Percentiles rank a stretch among this genome's conserved stretches.
Conservation (phyloP, 1,139 yeast genomes). For the Petasospora fabianii region DNA sequence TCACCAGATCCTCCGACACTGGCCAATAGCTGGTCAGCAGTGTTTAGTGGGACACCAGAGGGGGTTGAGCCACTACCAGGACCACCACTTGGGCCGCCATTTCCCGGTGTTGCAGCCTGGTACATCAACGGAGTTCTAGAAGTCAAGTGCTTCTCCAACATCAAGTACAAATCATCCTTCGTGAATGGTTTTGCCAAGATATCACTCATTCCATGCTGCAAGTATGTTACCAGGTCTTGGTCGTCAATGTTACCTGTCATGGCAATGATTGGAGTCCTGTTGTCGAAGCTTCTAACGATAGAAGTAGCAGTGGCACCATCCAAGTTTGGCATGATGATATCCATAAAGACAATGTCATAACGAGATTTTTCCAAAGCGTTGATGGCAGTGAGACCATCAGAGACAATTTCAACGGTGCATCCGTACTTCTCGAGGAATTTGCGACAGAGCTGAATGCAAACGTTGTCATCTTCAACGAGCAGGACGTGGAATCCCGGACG, state of each 20-base stretch:
- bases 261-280: slow-evolving; percentile 83
- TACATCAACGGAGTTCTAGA: slow-evolving; percentile 34
- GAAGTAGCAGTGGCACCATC: slow-evolving; percentile 95
- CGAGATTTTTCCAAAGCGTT: slow-evolving; percentile 69
- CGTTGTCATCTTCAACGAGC: slow-evolving; percentile 83
- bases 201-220: slow-evolving; percentile 89
- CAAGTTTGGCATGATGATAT: slow-evolving; percentile 88
- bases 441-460: slow-evolving; percentile 73
- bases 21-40: neutral
- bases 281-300: slow-evolving; percentile 78
- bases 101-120: slow-evolving; percentile 12
- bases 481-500: slow-evolving; percentile 59
- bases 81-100: neutral
- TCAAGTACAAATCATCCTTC: slow-evolving; percentile 73
- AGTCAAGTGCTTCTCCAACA: slow-evolving; percentile 64
- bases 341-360: slow-evolving; percentile 87
- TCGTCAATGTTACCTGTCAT: slow-evolving; percentile 90
- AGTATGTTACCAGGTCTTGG: slow-evolving; percentile 73
- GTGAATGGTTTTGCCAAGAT: slow-evolving; percentile 91
- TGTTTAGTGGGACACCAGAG: neutral
- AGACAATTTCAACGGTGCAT: slow-evolving; percentile 87
- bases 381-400: slow-evolving; percentile 89
- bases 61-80: neutral
- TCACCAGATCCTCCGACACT: slow-evolving; percentile 19
- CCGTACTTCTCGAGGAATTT: slow-evolving; percentile 84